Evolutionary conservation across 1,139 yeast species (phyloP), one percentile per base, ranked within the genome.

Genomic region (Scheffersomyces cryptocercus): DNA sequence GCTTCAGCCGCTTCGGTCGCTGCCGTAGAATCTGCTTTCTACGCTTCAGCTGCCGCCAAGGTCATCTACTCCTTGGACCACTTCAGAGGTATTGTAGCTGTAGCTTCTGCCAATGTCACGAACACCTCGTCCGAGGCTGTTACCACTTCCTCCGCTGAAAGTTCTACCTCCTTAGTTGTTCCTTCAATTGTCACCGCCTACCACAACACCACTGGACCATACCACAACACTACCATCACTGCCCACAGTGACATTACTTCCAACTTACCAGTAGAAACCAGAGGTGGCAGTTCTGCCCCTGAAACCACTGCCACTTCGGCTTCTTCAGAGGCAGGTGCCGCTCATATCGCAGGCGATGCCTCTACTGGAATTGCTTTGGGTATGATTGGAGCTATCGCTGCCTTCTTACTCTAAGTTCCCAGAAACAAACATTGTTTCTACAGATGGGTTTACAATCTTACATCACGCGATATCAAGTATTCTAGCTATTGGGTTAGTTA

Each of bases 331-430:
- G 67, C 65, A 40, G 69, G 62, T 36, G 79, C 70, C 41, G 65
- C 65, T 38, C 64, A 56, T 41, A 50, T 52, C 48, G 64, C 54
- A 53, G 61, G 58, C 50, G 69, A 70, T 54, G 59, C 56, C 33
- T 57, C 65, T 45, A 51, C 58, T 37, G 75, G 78, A 37, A 62
- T 76, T 45, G 66, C 77, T 16, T 57, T 77, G 44, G 83, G 84
- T 54, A 56, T 77, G 42, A 61, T 76, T 43, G 84, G 82, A 59
- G 65, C 79, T 49, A 69, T 76, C 37, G 62, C 73, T 53, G 81
- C 79, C 52, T 77, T 79, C 44, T 70, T 79, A 50, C 61, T 77
- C 47, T 76, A 67, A 61, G 47, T 6, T 20, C 26, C 26, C 26
- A 20, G 26, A 20, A 20, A 20, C 26, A 20, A 6, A 20, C 26